Evolutionary conservation across 2,329 filamentous ascomycete species (phyloP), one percentile per base, ranked within the genome.

Genomic region (Plenodomus lindquistii): DNA sequence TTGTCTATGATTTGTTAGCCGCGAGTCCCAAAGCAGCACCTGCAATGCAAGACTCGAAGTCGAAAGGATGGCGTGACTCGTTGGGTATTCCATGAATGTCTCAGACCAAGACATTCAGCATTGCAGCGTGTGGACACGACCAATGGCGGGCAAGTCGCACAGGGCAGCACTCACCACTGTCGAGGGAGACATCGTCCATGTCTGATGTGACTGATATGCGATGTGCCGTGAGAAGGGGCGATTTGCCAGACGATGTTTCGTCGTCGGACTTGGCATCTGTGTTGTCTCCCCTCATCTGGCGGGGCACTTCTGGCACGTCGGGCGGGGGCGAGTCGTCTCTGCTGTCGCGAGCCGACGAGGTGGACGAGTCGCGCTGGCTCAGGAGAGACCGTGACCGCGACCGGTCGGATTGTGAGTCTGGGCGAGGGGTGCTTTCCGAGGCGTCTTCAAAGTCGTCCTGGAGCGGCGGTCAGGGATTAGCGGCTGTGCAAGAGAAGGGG

Each of bases 391-490:
- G 83, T 43, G 65, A 57, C 34, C 42, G 57, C 21, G 50, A 66
- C 48, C 60, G 57, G 42, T 67, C 62, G 83, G 59, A 67, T 53
- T 59, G 70, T 55, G 71, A 78, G 65, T 63, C 59, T 41, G 69
- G 69, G 45, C 66, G 67, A 53, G 70, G 64, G 47, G 65, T 71
- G 50, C 79, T 82, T 71, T 89, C 87, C 60, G 84, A 77, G 60
- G 84, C 91, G 78, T 96, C 91, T 75, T 96, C 90, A 66, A 95
- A 96, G 15, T 82, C 83, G 63, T 92, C 87, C 86, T 90, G 68
- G 42, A 43, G 43, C 43, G 44, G 37, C 50, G 48, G 46, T 44
- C 42, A 17, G 19, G 11, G 20, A 43, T 63, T 42, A 64, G 59
- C 48, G 42, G 36, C 37, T 39, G 37, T 44, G 19, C 27, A 44